phyloP scores from a whole-genome alignment of 2,329 filamentous ascomycete genomes.

The Pyrenophora teres region DNA sequence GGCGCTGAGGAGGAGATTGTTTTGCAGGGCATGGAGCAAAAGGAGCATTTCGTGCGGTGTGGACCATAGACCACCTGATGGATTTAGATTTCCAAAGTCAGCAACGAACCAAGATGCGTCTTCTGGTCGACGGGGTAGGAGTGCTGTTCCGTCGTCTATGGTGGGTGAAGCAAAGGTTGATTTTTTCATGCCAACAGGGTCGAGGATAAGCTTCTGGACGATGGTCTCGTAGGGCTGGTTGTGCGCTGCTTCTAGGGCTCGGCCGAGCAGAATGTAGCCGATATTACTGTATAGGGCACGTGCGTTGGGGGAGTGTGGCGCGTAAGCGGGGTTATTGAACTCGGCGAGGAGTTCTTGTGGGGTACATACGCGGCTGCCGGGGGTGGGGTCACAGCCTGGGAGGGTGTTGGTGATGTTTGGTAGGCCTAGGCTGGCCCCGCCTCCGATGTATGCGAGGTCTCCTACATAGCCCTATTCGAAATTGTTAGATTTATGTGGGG shows the following conservation, averaged over 20 bases:
- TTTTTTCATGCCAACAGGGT: slow-evolving; percentile 22
- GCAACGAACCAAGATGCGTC: slow-evolving; percentile 26
- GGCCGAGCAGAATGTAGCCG: slow-evolving; percentile 30
- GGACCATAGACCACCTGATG: slow-evolving; percentile 34
- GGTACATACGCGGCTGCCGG: slow-evolving; percentile 27
- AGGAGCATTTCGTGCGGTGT: slow-evolving; percentile 29
- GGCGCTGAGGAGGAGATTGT: slow-evolving; percentile 20
- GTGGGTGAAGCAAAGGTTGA: slow-evolving; percentile 22
- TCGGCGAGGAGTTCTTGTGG: slow-evolving; percentile 24
- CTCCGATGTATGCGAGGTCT: slow-evolving; percentile 24
- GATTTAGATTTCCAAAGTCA: slow-evolving; percentile 33
- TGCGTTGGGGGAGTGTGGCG: slow-evolving; percentile 21
- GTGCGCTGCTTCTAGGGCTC: slow-evolving; percentile 27
- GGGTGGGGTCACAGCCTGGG: slow-evolving; percentile 30
- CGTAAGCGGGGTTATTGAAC: slow-evolving; percentile 28
- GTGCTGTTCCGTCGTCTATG: slow-evolving; percentile 11
- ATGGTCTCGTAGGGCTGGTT: slow-evolving; percentile 25
- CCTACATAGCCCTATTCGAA: slow-evolving; percentile 24
- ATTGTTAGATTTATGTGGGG: background rate
- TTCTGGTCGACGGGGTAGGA: slow-evolving; percentile 22
- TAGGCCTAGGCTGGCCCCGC: slow-evolving; percentile 22
- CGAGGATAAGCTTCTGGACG: slow-evolving; percentile 28
- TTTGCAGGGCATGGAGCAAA: slow-evolving; percentile 25
- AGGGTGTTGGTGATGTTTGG: slow-evolving; percentile 21
- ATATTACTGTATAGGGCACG: slow-evolving; percentile 31